Conservation (phyloP, 2,329 filamentous ascomycete species). For the Stagonosporopsis cucurbitacearum region DNA sequence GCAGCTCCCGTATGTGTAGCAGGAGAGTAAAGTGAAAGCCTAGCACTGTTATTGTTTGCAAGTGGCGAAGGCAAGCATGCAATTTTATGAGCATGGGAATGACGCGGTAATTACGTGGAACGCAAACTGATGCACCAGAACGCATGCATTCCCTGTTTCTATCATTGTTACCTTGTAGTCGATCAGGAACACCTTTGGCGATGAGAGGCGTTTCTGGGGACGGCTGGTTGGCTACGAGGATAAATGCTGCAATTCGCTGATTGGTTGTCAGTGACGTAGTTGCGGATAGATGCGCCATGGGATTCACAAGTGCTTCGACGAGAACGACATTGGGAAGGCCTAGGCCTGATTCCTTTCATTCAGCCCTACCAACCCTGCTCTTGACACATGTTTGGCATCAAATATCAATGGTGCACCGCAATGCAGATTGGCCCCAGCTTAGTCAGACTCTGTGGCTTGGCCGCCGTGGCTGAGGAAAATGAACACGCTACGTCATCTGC, state of each 20-base stretch:
- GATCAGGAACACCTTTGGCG: constrained; percentile 10
- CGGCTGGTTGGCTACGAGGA: constrained; percentile 29
- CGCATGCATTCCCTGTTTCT: constrained; percentile 17
- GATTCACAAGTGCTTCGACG: neutral
- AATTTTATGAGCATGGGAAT: constrained; percentile 21
- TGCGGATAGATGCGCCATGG: constrained; percentile 5
- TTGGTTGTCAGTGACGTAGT: constrained; percentile 29
- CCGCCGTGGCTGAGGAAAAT: constrained; percentile 2
- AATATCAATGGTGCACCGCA: neutral
- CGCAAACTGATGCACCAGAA: neutral
- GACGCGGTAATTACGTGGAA: constrained; percentile 33
- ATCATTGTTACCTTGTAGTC: neutral
- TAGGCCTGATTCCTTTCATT: neutral
- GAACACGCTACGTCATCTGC: constrained; percentile 10
- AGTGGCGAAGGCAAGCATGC: constrained; percentile 13
- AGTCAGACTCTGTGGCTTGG: constrained; percentile 14
- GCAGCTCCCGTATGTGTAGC: neutral
- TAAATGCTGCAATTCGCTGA: constrained; percentile 19
- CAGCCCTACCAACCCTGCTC: neutral
- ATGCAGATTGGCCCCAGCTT: neutral
- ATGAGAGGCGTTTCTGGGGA: constrained; percentile 5
- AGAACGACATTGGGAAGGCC: neutral
- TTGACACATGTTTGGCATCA: neutral
- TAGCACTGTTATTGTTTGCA: constrained; percentile 10
- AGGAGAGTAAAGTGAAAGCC: neutral